A percentile compares a stretch with the other conserved stretches of the same genome.
Conservation (phyloP, 495 filamentous ascomycete genomes). For the Hypomontagnella monticulosa region DNA sequence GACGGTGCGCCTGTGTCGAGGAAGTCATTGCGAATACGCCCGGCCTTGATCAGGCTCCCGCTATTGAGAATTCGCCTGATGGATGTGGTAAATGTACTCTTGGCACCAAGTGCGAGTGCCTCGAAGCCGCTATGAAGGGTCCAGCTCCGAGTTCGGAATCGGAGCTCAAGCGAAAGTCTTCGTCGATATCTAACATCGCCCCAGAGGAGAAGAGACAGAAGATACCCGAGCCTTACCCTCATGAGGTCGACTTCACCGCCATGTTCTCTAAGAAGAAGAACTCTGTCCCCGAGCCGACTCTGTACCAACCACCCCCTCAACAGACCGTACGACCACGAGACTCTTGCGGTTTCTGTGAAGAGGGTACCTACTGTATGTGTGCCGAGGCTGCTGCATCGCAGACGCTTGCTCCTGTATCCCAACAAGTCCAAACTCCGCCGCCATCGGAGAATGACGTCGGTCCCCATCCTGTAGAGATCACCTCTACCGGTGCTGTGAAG, state of each 20-base stretch:
- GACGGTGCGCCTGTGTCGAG: slow-evolving; percentile 63
- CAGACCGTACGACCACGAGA: slow-evolving; percentile 57
- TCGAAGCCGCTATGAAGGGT: slow-evolving; percentile 61
- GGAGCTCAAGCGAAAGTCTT: slow-evolving; percentile 48
- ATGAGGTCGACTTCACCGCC: slow-evolving; percentile 79
- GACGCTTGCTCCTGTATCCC: slow-evolving; percentile 53
- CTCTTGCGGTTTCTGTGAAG: slow-evolving; percentile 87
- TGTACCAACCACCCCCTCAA: slow-evolving; percentile 45
- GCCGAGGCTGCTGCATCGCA: slow-evolving; percentile 69
- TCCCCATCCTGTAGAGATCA: slow-evolving; percentile 59
- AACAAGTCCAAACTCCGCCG: slow-evolving; percentile 72
- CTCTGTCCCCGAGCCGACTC: slow-evolving; percentile 24
- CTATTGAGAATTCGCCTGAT: slow-evolving; percentile 53
- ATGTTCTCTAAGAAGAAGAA: slow-evolving; percentile 61
- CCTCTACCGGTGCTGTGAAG: slow-evolving; percentile 59
- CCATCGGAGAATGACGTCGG: slow-evolving; percentile 72
- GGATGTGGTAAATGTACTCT: slow-evolving; percentile 73
- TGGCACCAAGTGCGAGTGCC: slow-evolving; percentile 70
- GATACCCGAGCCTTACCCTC: slow-evolving; percentile 47
- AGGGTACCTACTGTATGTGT: slow-evolving; percentile 85
- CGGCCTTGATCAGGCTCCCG: slow-evolving; percentile 12
- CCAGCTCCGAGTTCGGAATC: slow-evolving; percentile 37
- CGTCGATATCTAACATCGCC: slow-evolving; percentile 56
- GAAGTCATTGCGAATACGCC: slow-evolving; percentile 54
- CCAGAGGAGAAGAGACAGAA: slow-evolving; percentile 65